These are phyloP conservation scores for Lactifluus hygrophoroides DNA, from an alignment of 768 basidiomycete genomes.

Conservation along the genomic window DNA sequence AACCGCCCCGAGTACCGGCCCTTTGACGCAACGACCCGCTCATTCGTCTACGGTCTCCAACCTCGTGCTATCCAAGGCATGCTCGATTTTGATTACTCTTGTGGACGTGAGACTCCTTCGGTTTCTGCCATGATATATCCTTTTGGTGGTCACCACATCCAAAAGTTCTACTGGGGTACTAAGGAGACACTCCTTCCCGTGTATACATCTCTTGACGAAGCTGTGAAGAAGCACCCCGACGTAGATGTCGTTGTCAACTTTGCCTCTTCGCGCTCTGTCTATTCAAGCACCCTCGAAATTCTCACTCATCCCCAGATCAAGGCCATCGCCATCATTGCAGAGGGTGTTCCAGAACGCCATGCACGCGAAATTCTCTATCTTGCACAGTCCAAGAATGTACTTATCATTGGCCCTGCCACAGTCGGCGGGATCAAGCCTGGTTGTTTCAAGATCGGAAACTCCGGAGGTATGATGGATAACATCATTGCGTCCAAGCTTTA, in stretches of 20 bases:
- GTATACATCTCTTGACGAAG: slow-evolving; percentile 87
- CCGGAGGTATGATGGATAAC: slow-evolving; percentile 99
- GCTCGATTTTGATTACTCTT: slow-evolving; percentile 99
- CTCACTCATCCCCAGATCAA: slow-evolving; percentile 61
- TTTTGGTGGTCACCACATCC: slow-evolving; percentile 99
- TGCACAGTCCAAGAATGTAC: slow-evolving; percentile 75
- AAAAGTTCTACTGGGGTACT: slow-evolving; percentile 99
- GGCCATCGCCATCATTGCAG: slow-evolving; percentile 88
- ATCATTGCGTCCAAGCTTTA: slow-evolving; percentile 98
- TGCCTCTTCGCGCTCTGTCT: slow-evolving; percentile 87
- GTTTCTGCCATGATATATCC: slow-evolving; percentile 99
- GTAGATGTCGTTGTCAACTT: slow-evolving; percentile 99
- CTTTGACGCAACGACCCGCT: slow-evolving; percentile 89
- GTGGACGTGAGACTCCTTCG: slow-evolving; percentile 81
- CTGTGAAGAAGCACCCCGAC: slow-evolving; percentile 89
- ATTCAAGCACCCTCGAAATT: slow-evolving; percentile 89
- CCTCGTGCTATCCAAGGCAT: slow-evolving; percentile 98
- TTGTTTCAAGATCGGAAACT: slow-evolving; percentile 99
- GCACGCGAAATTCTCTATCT: slow-evolving; percentile 92
- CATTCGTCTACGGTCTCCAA: slow-evolving; percentile 97
- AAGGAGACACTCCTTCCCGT: slow-evolving; percentile 98
- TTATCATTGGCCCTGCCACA: slow-evolving; percentile 95
- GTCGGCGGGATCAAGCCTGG: slow-evolving; percentile 99
- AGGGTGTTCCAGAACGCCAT: slow-evolving; percentile 97
- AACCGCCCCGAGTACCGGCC: slow-evolving; percentile 77